phyloP scores from a whole-genome alignment of 148 eudicot genomes.

The Limonium bicolor region DNA sequence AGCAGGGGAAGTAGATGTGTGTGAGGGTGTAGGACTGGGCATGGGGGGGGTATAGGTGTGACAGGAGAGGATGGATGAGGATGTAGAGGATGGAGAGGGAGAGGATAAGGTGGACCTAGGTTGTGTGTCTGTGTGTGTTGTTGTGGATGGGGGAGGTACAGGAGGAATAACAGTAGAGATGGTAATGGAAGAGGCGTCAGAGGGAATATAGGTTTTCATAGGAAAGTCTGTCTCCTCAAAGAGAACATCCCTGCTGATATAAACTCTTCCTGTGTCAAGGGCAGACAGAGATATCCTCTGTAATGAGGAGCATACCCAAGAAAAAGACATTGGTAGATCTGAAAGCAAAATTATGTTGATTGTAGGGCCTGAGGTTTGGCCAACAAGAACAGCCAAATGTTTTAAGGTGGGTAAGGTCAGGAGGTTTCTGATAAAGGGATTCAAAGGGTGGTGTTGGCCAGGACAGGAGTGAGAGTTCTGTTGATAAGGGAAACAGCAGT shows the following conservation, averaged over 20 bases:
- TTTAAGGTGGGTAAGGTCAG: neutral
- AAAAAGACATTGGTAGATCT: too few species aligned
- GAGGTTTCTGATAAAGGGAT: neutral
- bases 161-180: neutral
- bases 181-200: neutral
- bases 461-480: neutral
- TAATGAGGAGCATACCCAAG: neutral
- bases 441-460: neutral
- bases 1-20: neutral
- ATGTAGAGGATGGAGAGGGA: neutral
- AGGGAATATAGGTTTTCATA: neutral
- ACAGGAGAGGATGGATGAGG: neutral
- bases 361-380: neutral
- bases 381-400: neutral
- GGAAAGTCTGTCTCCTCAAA: neutral
- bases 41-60: neutral
- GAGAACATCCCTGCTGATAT: neutral
- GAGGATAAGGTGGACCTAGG: neutral
- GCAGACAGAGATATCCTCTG: neutral
- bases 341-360: neutral
- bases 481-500: neutral
- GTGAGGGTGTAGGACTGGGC: neutral
- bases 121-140: neutral
- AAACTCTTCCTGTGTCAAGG: neutral
- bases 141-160: neutral